phyloP scores from a whole-genome alignment of 495 filamentous ascomycete genomes.

The Lineolata rhizophorae region DNA sequence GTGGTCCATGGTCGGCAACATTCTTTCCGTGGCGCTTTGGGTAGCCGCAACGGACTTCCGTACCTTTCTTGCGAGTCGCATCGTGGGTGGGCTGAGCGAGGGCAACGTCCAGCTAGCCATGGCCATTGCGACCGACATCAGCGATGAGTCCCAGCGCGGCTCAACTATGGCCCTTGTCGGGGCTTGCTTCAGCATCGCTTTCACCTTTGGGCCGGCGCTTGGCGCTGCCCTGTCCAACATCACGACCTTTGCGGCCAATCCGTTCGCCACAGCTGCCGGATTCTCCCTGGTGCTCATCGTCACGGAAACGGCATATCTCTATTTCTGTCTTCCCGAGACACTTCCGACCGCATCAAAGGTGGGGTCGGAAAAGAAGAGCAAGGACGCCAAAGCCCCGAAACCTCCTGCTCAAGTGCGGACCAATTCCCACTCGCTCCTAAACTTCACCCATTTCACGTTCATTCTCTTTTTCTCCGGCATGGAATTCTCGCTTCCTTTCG shows the following conservation, averaged over 20 bases:
- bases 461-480: slow-evolving; percentile 92
- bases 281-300: slow-evolving; percentile 68
- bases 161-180: slow-evolving; percentile 91
- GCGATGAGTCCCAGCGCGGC: slow-evolving; percentile 55
- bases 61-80: slow-evolving; percentile 75
- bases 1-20: slow-evolving; percentile 87
- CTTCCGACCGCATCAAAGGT: slow-evolving; percentile 34
- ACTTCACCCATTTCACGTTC: slow-evolving; percentile 71
- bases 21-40: slow-evolving; percentile 82
- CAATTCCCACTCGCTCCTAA: slow-evolving; percentile 67
- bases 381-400: slow-evolving; percentile 14
- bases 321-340: slow-evolving; percentile 71
- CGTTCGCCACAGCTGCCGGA: slow-evolving; percentile 74
- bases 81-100: slow-evolving; percentile 86
- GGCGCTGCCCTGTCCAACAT: slow-evolving; percentile 65
- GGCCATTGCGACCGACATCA: slow-evolving; percentile 92
- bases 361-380: slow-evolving; percentile 9
- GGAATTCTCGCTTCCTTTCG: slow-evolving; percentile 90
- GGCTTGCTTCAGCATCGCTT: slow-evolving; percentile 90
- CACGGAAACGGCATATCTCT: slow-evolving; percentile 75
- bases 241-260: slow-evolving; percentile 60
- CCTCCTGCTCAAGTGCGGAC: slow-evolving; percentile 26
- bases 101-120: slow-evolving; percentile 93
- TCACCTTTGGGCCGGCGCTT: slow-evolving; percentile 84
- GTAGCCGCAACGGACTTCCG: slow-evolving; percentile 81